These are phyloP conservation scores for Lachancea waltii DNA, from an alignment of 805 yeast genomes.

Conservation along the genomic window DNA sequence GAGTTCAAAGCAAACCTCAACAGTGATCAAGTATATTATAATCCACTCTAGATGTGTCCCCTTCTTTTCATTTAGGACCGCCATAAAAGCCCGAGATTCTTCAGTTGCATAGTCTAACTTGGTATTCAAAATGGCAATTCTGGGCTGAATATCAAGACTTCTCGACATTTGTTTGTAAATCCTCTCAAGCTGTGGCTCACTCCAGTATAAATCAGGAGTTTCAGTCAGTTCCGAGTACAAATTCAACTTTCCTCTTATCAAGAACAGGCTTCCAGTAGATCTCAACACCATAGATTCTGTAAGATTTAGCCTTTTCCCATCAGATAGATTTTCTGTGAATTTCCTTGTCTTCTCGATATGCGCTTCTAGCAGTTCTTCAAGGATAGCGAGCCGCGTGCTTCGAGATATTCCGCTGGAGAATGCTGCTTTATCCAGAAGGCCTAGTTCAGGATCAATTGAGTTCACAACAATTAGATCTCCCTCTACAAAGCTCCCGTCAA, in stretches of 20 bases:
- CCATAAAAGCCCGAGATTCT: slow-evolving; percentile 70
- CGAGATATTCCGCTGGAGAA: slow-evolving; percentile 83
- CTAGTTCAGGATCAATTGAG: slow-evolving; percentile 40
- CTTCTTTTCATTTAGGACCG: slow-evolving; percentile 68
- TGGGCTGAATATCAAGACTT: slow-evolving; percentile 65
- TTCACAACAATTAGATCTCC: slow-evolving; percentile 70
- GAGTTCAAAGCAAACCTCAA: slow-evolving; percentile 79
- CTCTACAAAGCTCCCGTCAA: slow-evolving; percentile 41
- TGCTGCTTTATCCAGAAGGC: slow-evolving; percentile 72
- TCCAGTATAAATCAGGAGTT: slow-evolving; percentile 91
- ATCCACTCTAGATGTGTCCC: slow-evolving; percentile 81
- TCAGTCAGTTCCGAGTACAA: slow-evolving; percentile 83
- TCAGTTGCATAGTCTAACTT: slow-evolving; percentile 89
- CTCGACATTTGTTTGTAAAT: slow-evolving; percentile 67
- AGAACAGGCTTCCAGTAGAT: slow-evolving; percentile 66
- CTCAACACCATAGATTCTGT: slow-evolving; percentile 56
- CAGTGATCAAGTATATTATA: slow-evolving; percentile 72
- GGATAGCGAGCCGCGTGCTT: slow-evolving; percentile 75
- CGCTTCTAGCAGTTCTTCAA: slow-evolving; percentile 66
- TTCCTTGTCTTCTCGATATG: slow-evolving; percentile 57
- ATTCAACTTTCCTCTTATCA: slow-evolving; percentile 76
- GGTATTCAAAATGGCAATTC: slow-evolving; percentile 73
- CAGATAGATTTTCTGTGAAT: slow-evolving; percentile 59
- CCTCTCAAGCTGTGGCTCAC: slow-evolving; percentile 76
- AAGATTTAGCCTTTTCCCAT: slow-evolving; percentile 48